Conservation (phyloP, 1,284 basidiomycete species). For the Puccinia coronata region DNA sequence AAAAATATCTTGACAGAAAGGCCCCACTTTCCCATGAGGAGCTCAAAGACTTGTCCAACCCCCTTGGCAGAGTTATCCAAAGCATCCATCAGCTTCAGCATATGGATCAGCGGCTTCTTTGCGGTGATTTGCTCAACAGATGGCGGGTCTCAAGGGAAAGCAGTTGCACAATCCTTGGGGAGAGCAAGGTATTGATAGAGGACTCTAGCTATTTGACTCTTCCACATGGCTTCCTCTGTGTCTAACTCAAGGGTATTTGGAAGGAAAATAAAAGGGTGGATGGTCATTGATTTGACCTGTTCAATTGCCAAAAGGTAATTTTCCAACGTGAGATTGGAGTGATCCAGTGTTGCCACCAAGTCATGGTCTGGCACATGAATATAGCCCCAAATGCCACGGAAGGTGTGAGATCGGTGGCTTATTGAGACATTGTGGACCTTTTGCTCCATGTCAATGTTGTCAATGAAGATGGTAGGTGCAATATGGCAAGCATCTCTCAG, state of each 20-base stretch:
- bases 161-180: neutral
- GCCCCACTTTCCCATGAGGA: slow-evolving; percentile 1
- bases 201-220: neutral
- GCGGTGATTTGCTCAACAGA: neutral
- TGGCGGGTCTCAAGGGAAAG: neutral
- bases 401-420: neutral
- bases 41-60: slow-evolving; percentile 18
- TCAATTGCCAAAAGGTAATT: neutral
- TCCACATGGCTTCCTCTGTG: neutral
- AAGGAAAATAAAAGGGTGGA: neutral
- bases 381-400: too few relatives aligned
- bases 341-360: neutral
- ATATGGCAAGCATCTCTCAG: neutral
- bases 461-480: neutral
- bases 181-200: neutral
- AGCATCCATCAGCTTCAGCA: slow-evolving; percentile 33
- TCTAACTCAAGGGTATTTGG: neutral
- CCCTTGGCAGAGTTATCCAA: slow-evolving; percentile 17
- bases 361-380: neutral
- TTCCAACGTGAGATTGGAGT: neutral
- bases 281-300: neutral
- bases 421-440: neutral
- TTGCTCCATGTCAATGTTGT: slow-evolving; percentile 25
- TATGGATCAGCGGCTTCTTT: slow-evolving; percentile 2
- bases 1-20: neutral